Conservation (phyloP, 163 green algal genomes). For the Prototheca wickerhamii region DNA sequence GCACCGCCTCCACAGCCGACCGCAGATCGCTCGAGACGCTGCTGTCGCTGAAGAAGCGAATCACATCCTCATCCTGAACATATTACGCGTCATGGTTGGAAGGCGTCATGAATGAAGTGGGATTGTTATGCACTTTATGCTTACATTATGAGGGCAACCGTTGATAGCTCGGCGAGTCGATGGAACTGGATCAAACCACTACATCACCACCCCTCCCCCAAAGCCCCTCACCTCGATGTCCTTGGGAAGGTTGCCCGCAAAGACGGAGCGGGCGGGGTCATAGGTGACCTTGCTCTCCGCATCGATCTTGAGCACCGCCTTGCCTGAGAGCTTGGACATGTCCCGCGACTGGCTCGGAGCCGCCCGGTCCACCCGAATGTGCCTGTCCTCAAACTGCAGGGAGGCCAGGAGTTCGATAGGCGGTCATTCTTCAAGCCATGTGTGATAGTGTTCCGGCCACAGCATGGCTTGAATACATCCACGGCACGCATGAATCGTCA, state of each 20-base stretch:
- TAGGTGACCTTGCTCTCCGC: conserved; percentile 33
- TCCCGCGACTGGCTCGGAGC: conserved; percentile 3
- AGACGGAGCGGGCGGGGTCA: conserved; percentile 62
- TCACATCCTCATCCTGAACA: conserved; percentile 86
- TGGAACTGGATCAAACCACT: background rate
- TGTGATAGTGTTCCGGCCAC: no score
- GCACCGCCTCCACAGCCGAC: conserved; percentile 61
- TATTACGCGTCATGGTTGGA: no score
- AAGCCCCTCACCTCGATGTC: conserved; percentile 36
- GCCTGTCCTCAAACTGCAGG: conserved; percentile 52
- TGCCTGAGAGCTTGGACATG: background rate
- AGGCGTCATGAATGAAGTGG: background rate
- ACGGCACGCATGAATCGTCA: no score
- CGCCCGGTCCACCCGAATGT: conserved; percentile 75
- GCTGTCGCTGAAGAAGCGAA: conserved; percentile 45
- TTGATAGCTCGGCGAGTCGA: no score
- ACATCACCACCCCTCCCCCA: background rate
- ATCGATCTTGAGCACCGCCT: conserved; percentile 11
- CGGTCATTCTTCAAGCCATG: background rate
- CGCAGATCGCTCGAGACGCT: conserved; percentile 23
- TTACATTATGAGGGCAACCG: no score
- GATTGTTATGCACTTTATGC: no score
- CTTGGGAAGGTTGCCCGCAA: conserved; percentile 69
- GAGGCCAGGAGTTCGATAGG: background rate
- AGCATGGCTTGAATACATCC: no score